phyloP scores from a whole-genome alignment of 1,139 yeast genomes.

The Pneumocystis jirovecii region DNA sequence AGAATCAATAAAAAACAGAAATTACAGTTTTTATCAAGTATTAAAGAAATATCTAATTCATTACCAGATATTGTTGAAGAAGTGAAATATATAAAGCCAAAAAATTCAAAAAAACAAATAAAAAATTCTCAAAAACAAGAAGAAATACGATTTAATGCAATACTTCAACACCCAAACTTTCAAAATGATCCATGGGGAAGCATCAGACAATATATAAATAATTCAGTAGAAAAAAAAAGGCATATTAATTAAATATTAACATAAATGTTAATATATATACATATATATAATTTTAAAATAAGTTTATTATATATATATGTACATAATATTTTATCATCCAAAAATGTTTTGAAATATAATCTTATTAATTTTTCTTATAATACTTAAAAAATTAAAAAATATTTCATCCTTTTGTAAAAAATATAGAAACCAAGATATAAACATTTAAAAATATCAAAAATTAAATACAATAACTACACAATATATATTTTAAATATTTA shows the following conservation, averaged over 20 bases:
- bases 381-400: not conserved
- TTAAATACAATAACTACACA: too few relatives aligned
- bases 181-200: not conserved
- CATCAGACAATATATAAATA: not conserved
- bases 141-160: not conserved
- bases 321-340: not conserved
- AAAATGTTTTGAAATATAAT: not conserved
- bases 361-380: not conserved
- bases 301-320: not conserved
- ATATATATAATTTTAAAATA: not conserved
- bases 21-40: not conserved
- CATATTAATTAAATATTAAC: not conserved
- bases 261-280: not conserved
- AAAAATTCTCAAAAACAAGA: not conserved
- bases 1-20: not conserved
- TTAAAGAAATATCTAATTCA: not conserved
- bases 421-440: too few relatives aligned
- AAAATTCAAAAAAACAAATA: not conserved
- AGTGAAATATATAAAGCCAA: not conserved
- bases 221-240: not conserved
- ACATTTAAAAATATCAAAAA: too few relatives aligned
- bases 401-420: not conserved
- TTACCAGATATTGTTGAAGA: not conserved
- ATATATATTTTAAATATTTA: too few relatives aligned
- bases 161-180: not conserved